These are phyloP conservation scores for Capsicum baccatum DNA, from an alignment of 257 asterid species.

Conservation along the genomic window DNA sequence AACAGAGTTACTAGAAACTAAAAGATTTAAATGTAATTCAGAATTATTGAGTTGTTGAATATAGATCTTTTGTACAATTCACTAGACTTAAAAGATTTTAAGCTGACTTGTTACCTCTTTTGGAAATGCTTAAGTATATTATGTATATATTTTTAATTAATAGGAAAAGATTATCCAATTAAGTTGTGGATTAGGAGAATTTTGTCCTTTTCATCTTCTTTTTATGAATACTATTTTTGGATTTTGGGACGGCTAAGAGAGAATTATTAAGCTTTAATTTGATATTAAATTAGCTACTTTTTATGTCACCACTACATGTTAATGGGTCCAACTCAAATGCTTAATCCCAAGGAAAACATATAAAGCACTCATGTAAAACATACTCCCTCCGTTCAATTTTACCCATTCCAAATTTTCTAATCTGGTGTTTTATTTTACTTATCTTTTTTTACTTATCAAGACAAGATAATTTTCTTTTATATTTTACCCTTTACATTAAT, in stretches of 20 bases:
- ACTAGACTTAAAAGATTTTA: background rate
- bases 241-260: conserved; percentile 4
- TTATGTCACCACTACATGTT: background rate
- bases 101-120: background rate
- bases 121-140: background rate
- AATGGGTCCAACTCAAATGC: conserved; percentile 1
- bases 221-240: conserved; percentile 8
- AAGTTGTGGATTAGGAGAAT: background rate
- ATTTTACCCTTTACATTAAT: too few relatives aligned
- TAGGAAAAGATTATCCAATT: background rate
- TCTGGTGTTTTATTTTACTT: too few relatives aligned
- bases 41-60: conserved; percentile 8
- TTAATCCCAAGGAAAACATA: background rate
- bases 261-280: background rate
- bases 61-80: background rate
- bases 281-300: background rate
- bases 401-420: too few relatives aligned
- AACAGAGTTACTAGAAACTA: too few relatives aligned
- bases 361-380: background rate
- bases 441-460: too few relatives aligned
- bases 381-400: background rate
- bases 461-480: too few relatives aligned
- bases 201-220: background rate
- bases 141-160: background rate
- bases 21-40: background rate